Evolutionary conservation across 768 basidiomycete species (phyloP).

Genomic region (Boletus vermiculosoides): DNA sequence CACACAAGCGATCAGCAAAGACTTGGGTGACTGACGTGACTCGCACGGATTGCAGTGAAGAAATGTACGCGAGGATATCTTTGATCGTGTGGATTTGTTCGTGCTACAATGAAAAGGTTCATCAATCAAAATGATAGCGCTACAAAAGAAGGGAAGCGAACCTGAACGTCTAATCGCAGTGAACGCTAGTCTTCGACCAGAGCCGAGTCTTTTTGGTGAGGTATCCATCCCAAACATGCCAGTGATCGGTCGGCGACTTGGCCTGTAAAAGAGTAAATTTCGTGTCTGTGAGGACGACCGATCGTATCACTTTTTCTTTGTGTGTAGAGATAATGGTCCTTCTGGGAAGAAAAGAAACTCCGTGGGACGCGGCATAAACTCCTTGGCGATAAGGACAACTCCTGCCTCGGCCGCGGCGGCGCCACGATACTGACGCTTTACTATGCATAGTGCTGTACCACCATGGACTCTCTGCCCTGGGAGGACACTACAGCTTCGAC

Average conservation of each 20-base stretch:
- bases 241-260: constrained; percentile 71
- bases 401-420: not conserved
- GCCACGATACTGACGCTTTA: not conserved
- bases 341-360: constrained; percentile 47
- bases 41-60: too few relatives aligned
- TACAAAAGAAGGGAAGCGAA: constrained; percentile 23
- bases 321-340: constrained; percentile 58
- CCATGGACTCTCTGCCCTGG: constrained; percentile 85
- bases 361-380: constrained; percentile 67
- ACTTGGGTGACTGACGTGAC: too few relatives aligned
- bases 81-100: too few relatives aligned
- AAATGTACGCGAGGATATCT: too few relatives aligned
- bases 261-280: constrained; percentile 41
- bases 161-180: constrained; percentile 87
- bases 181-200: constrained; percentile 91
- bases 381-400: constrained; percentile 66
- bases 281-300: too few relatives aligned
- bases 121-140: too few relatives aligned
- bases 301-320: not conserved
- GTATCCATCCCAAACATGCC: constrained; percentile 80
- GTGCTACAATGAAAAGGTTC: too few relatives aligned
- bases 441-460: constrained; percentile 74
- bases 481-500: constrained; percentile 94
- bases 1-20: too few relatives aligned
- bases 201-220: constrained; percentile 81